Evolutionary conservation across 345 rosid genomes (phyloP).

Genomic region (Alliaria petiolata): DNA sequence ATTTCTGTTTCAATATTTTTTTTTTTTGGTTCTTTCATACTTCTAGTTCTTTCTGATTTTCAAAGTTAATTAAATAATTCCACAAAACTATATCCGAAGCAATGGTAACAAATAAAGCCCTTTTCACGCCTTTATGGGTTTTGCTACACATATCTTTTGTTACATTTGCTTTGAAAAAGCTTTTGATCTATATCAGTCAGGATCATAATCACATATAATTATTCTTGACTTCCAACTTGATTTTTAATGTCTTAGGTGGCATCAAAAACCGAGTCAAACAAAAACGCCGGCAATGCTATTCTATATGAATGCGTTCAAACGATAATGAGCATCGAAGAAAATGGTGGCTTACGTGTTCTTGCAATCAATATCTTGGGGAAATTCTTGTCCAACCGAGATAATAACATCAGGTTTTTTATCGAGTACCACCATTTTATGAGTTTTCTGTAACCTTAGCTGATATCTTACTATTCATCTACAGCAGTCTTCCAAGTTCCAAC

Average conservation of each 20-base stretch:
- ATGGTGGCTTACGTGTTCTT: conserved; percentile 94
- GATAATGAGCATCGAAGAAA: conserved; percentile 95
- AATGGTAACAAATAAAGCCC: conserved; percentile 3
- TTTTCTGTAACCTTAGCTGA: conserved; percentile 1
- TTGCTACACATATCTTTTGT: neutral
- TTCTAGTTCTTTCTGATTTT: neutral
- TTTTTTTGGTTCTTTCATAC: neutral
- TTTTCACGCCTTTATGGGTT: neutral
- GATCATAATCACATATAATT: neutral
- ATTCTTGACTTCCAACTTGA: conserved; percentile 13
- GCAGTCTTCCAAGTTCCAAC: neutral
- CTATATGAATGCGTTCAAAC: conserved; percentile 96
- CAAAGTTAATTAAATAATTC: neutral
- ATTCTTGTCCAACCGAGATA: conserved; percentile 94
- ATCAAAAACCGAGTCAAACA: conserved; percentile 93
- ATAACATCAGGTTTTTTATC: conserved; percentile 75
- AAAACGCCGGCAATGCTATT: conserved; percentile 97
- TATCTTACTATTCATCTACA: neutral
- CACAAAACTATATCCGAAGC: neutral
- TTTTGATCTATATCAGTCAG: neutral
- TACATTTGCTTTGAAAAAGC: neutral
- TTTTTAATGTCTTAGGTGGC: conserved; percentile 62
- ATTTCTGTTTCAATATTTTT: neutral
- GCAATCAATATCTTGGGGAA: conserved; percentile 96
- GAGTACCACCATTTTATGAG: neutral